A percentile compares a stretch with the other conserved stretches of the same genome.
Evolutionary conservation across 2,329 filamentous ascomycete species (phyloP).

Genomic region (Aspergillus sp.): DNA sequence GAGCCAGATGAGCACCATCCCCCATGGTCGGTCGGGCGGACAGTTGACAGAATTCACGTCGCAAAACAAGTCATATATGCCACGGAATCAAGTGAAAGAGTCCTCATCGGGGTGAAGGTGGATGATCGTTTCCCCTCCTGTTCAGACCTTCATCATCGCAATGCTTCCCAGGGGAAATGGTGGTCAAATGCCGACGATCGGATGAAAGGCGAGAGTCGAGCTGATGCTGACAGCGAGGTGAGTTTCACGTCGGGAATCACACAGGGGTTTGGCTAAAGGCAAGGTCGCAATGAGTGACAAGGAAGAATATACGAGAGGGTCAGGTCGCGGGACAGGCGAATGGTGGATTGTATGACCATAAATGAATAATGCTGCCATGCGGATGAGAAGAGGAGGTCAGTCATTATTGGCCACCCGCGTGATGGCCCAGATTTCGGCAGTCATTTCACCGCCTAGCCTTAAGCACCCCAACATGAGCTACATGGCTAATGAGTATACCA

Average conservation of each 20-base stretch:
- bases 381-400: not conserved
- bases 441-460: not conserved
- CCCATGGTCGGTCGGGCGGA: conserved; percentile 29
- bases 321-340: not conserved
- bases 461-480: too few species aligned
- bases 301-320: not conserved
- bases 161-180: not conserved
- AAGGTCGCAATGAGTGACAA: not conserved
- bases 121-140: not conserved
- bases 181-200: conserved; percentile 8
- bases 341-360: too few species aligned
- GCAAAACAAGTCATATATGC: conserved; percentile 15
- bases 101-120: conserved; percentile 7
- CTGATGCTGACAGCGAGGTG: not conserved
- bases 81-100: conserved; percentile 11
- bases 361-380: too few species aligned
- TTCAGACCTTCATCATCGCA: conserved; percentile 11
- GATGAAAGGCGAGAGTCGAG: not conserved
- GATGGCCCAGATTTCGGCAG: conserved; percentile 9
- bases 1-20: conserved; percentile 31
- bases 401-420: conserved; percentile 5
- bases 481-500: too few species aligned
- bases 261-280: not conserved
- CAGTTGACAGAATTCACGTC: conserved; percentile 8
- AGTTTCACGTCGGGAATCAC: not conserved